Percentiles rank a stretch among this genome's conserved stretches.
phyloP scores from a whole-genome alignment of 306 rosid species.

The Cajanus cajan region DNA sequence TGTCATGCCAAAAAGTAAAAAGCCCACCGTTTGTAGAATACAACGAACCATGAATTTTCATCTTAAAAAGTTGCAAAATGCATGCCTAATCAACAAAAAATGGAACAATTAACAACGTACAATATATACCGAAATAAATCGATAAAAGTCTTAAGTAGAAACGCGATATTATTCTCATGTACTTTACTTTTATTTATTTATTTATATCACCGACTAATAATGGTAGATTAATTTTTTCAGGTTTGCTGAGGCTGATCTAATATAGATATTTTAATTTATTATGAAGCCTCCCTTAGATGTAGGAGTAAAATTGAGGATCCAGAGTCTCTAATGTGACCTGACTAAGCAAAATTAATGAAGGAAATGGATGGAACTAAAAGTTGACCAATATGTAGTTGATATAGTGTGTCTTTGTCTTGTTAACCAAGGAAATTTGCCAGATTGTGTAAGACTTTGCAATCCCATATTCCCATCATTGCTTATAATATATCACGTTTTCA shows the following conservation, averaged over 20 bases:
- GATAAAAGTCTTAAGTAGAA: too few relatives aligned
- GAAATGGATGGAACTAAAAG: too few relatives aligned
- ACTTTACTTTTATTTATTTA: too few relatives aligned
- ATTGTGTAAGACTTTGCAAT: background rate
- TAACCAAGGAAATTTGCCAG: background rate
- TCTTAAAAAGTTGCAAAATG: background rate
- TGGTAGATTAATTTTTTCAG: too few relatives aligned
- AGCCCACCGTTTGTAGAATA: background rate
- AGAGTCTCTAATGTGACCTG: conserved; percentile 1
- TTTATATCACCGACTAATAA: too few relatives aligned
- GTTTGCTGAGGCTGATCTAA: too few relatives aligned
- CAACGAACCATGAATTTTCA: background rate
- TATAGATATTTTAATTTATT: background rate
- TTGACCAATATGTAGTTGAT: too few relatives aligned
- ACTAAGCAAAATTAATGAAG: conserved; percentile 12
- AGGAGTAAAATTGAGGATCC: background rate
- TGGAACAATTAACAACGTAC: too few relatives aligned
- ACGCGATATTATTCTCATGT: too few relatives aligned
- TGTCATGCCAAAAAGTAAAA: background rate
- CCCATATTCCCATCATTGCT: background rate
- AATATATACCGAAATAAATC: too few relatives aligned
- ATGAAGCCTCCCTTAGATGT: background rate
- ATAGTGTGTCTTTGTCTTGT: background rate
- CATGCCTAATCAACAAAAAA: background rate
- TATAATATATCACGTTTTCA: background rate